Evolutionary conservation across 2,329 filamentous ascomycete genomes (phyloP).

Genomic region (Raffaelea ambrosiae): DNA sequence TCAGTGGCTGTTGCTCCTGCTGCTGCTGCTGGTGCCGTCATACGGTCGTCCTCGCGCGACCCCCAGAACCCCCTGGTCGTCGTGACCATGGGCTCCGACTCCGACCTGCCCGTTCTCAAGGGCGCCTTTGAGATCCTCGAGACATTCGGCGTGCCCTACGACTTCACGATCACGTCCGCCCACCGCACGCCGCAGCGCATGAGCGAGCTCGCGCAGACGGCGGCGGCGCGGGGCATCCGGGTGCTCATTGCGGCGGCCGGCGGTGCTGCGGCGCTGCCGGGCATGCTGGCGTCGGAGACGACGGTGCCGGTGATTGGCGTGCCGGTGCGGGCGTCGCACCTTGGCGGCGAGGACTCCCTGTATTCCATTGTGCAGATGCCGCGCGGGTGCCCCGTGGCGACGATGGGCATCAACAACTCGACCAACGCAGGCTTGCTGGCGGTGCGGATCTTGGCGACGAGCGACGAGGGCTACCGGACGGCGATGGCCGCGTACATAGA

Average conservation of each 20-base stretch:
- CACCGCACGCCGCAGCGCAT: constrained; percentile 67
- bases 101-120: constrained; percentile 60
- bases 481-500: constrained; percentile 51
- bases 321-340: constrained; percentile 63
- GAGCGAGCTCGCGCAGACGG: constrained; percentile 56
- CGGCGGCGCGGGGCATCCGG: constrained; percentile 56
- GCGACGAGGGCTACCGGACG: constrained; percentile 41
- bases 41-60: constrained; percentile 17
- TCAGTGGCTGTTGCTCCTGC: background rate
- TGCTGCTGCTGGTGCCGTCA: background rate
- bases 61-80: constrained; percentile 50
- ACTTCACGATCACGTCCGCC: constrained; percentile 69
- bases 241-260: constrained; percentile 71
- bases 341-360: constrained; percentile 65
- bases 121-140: constrained; percentile 58
- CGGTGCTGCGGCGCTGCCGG: constrained; percentile 64
- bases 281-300: constrained; percentile 67
- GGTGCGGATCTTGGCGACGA: constrained; percentile 1
- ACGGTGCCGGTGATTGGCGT: constrained; percentile 69
- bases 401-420: constrained; percentile 72
- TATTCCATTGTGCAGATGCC: constrained; percentile 74
- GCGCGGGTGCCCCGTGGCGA: constrained; percentile 60
- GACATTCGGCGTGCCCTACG: constrained; percentile 64
- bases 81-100: constrained; percentile 79
- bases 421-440: constrained; percentile 49